Evolutionary conservation across 78 protist genomes (phyloP).

Genomic region (Capsaspora owczarzaki): DNA sequence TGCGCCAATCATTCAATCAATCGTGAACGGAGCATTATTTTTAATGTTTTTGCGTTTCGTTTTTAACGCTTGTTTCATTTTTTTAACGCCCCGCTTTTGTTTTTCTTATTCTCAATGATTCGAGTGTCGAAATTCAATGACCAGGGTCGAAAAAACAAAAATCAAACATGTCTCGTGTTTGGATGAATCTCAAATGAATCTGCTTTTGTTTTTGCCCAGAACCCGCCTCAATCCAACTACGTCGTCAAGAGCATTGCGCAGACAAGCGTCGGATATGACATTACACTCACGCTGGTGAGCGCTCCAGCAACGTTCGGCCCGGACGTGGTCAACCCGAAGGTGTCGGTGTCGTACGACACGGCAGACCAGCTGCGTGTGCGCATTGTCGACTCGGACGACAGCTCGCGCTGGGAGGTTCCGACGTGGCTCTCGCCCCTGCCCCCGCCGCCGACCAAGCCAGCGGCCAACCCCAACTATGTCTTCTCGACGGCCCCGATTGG

Average conservation of each 20-base stretch:
- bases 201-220: not conserved
- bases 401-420: slow-evolving; percentile 38
- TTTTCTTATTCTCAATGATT: too few species aligned
- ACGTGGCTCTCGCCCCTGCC: not conserved
- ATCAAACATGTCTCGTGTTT: too few species aligned
- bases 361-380: slow-evolving; percentile 21
- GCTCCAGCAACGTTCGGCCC: not conserved
- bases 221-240: not conserved
- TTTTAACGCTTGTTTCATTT: too few species aligned
- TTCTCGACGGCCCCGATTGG: not conserved
- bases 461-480: not conserved
- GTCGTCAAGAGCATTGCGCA: not conserved
- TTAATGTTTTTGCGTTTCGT: too few species aligned
- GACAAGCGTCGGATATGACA: not conserved
- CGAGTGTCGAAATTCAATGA: too few species aligned
- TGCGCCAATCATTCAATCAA: too few species aligned
- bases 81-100: too few species aligned
- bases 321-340: not conserved
- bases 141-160: too few species aligned
- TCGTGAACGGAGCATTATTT: too few species aligned
- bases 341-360: not conserved
- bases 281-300: not conserved
- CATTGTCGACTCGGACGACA: slow-evolving; percentile 42
- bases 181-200: too few species aligned
- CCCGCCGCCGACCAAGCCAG: not conserved